Base-by-base conservation (phyloP, 164 flowering plant species). In the Warburgia ugandensis region DNA sequence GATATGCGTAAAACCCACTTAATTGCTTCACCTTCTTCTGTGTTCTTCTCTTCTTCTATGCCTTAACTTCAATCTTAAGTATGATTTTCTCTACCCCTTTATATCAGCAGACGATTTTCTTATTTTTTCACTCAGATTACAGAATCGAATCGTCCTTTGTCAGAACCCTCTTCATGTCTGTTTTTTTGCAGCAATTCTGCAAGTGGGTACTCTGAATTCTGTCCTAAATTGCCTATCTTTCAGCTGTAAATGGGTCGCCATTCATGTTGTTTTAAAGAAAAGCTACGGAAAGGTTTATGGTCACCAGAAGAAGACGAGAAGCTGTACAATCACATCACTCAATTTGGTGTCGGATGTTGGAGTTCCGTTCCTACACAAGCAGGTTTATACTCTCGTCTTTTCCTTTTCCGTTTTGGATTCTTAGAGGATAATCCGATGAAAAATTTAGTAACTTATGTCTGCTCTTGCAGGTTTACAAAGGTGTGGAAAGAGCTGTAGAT, bases 231-330 rank as follows among this genome's bases (percentile, higher is more conserved):
- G 19, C 23, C 10, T n/a, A 13, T 16, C 20, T 35, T 21, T 6
- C 41, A 20, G 2, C 2, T 17, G 26, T n/a, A 43, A 45, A 87
- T 87, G 96, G 86, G 84, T 41, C 69, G 88, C 19, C 77, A 79
- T 67, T 72, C 86, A 0, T 73, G 81, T 40, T 69, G 81, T 60
- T 33, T 67, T 6, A 82, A 79, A 69, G 86, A 77, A 23, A 88
- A 83, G 61, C 55, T 88, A 26, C 72, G 83, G 61, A 88, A 81
- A 72, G 96, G 96, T 0, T 57, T 88, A 16, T 88, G 96, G 96
- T 88, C 96, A 9, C 96, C 96, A 3, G 88, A 88, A 50, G 96
- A 88, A 71, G 96, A 88, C 58, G 91, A 84, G 70, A 88, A 88
- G 31, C 73, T 88, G 26, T 76, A 20, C 73, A 84, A 75, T 54